Base-by-base conservation (phyloP, 345 rosid genomes). In the Sonneratia caseolaris region DNA sequence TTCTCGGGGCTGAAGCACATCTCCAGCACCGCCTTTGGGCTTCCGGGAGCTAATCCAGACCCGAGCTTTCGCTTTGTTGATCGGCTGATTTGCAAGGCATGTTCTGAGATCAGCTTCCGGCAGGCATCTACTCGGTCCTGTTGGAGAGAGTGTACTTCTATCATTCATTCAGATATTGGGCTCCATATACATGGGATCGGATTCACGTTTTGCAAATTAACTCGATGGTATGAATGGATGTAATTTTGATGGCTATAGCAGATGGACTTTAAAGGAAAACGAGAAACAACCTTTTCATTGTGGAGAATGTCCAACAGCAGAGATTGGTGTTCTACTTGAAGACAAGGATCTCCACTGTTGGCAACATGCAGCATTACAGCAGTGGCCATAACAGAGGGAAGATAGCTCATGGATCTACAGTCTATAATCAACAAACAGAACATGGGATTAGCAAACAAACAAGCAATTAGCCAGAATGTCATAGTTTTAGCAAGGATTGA, bases 11-110 rank as follows among this genome's bases (percentile, higher is more conserved):
- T 85, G 78, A 90, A 88, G 45, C 86, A 82, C 76, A 78, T 78
- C 66, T 86, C 96, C 66, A 85, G 82, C 55, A 90, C 90, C 1
- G 88, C 87, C 62, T 79, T 82, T 36, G 93, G 96, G 74, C 93
- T 90, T 16, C 86, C 85, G 2, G 90, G 90, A 9, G 73, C 66
- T 12, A 87, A 80, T 22, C 32, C 5, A 16, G 70, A 51, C 18
- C 79, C 79, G 24, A 74, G 83, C 76, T 81, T 90, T 59, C 96
- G 87, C 57, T 88, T 90, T 55, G 76, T 80, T 72, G 76, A 84
- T 70, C 74, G 81, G 53, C 69, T 42, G 71, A 38, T 76, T 62
- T 62, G 38, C 36, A 73, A 57, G 57, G 75, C 82, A 76, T 76
- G 71, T 66, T 86, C 88, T 71, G 66, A 71, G 27, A 86, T 68